These are phyloP conservation scores for Lactifluus subvellereus DNA, from an alignment of 768 basidiomycete genomes.

Conservation along the genomic window DNA sequence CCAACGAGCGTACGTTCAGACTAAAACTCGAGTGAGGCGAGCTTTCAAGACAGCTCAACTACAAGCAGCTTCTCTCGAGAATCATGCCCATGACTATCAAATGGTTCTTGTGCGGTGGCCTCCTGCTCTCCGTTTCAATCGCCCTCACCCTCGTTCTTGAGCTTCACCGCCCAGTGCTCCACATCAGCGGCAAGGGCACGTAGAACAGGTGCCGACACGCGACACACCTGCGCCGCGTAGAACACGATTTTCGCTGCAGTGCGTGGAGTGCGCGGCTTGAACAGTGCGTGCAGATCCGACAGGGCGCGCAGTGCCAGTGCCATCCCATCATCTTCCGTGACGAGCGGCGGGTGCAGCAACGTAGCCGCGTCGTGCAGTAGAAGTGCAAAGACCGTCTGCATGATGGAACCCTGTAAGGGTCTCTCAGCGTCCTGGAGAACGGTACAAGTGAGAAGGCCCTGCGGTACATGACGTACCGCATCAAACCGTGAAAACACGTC, in stretches of 20 bases:
- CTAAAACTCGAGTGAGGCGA: too few relatives aligned
- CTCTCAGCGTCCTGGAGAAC: neutral
- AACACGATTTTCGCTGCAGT: conserved; percentile 58
- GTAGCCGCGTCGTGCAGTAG: conserved; percentile 51
- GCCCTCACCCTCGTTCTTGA: neutral
- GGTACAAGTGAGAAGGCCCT: too few relatives aligned
- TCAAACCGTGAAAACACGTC: conserved; percentile 63
- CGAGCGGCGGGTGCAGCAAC: conserved; percentile 45
- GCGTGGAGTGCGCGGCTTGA: conserved; percentile 31
- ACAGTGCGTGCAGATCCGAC: conserved; percentile 49
- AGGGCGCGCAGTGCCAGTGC: conserved; percentile 43
- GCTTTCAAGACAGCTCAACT: conserved; percentile 8
- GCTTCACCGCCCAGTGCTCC: conserved; percentile 15
- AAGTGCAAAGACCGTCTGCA: conserved; percentile 42
- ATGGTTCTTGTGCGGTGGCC: neutral
- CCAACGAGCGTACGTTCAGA: too few relatives aligned
- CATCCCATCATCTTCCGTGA: conserved; percentile 31
- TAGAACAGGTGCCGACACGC: conserved; percentile 1
- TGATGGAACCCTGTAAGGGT: conserved; percentile 28
- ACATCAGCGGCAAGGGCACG: conserved; percentile 3
- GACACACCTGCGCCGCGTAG: conserved; percentile 54
- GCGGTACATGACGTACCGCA: conserved; percentile 37
- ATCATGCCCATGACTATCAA: neutral
- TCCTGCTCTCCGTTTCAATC: too few relatives aligned
- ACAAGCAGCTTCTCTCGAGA: neutral